A percentile compares a stretch with the other conserved stretches of the same genome.
phyloP scores from a whole-genome alignment of 768 basidiomycete genomes.

The Lentinula guzmanii region DNA sequence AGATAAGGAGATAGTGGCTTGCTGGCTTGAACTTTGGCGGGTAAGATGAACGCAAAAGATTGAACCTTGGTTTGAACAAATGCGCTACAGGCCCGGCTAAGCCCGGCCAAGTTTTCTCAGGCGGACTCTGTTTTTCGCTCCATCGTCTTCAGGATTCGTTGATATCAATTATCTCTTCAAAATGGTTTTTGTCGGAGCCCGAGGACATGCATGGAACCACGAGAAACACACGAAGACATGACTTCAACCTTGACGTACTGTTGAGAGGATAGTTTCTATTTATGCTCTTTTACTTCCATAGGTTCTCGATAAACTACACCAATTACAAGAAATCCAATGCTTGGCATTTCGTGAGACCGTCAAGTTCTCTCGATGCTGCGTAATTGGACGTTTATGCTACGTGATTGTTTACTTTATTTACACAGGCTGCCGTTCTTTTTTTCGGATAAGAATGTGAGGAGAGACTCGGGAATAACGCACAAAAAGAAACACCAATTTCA shows the following conservation, averaged over 20 bases:
- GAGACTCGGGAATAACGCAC: background rate
- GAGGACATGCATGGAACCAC: background rate
- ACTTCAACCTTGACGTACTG: background rate
- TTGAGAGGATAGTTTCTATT: background rate
- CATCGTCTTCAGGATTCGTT: background rate
- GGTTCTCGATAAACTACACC: background rate
- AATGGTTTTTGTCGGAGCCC: background rate
- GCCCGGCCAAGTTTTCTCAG: background rate
- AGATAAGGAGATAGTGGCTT: background rate
- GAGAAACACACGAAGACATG: background rate
- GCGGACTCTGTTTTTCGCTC: background rate
- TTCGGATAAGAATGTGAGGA: constrained; percentile 2
- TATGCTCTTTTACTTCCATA: background rate
- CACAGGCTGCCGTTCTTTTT: background rate
- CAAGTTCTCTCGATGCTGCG: background rate
- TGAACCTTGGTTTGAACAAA: background rate
- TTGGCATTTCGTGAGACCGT: background rate
- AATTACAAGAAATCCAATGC: background rate
- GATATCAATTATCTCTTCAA: background rate
- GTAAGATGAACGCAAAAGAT: background rate
- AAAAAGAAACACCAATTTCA: background rate
- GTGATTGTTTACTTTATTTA: background rate
- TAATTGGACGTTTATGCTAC: background rate
- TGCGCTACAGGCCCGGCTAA: background rate
- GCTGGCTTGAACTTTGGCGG: background rate